Evolutionary conservation across 768 basidiomycete genomes (phyloP), one percentile per base, ranked within the genome.

Genomic region (Pulveroboletus sp.): DNA sequence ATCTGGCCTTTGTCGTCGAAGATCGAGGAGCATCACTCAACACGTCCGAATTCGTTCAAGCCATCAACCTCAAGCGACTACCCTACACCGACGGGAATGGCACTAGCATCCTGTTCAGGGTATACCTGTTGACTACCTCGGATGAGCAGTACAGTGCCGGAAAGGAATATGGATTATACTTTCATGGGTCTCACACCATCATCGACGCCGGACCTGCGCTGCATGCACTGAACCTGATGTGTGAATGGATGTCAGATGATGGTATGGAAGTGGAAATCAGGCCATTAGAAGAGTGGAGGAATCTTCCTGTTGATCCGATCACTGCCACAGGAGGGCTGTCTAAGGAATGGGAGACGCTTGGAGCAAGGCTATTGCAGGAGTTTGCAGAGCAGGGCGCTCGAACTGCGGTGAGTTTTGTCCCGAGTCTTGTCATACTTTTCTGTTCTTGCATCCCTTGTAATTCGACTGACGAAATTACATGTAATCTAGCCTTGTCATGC

Each of bases 1-100:
- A 66, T 39, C 40, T 60, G 27, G 50, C 58, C 6, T 36, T 66
- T 38, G 49, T 32, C 7, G 45, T 56, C 8, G 51, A 66, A 33
- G 47, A 57, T 5, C 53, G 49, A 36, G 60, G 55, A 13, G 1
- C 24, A 5, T 50, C 54, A 26, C 48, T 64, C 15, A 32, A 64
- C 24, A 3, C 51, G 5, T 21, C 51, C 24, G 39, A 36, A 24
- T 66, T 66, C 15, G 13, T 64, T 21, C 49, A 53, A 35, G 38
- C 36, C 36, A 53, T 55, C n/a, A 62, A 46, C 38, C 41, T 46
- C 35, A 57, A 49, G 39, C 59, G 47, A 30, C 55, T 60, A 11
- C 63, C 63, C 13, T 64, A 64, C 32, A 15, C 11, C 7, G 42
- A 45, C 26, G 43, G 39, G 8, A 43, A 40, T 1, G 56, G 52